Conservation (phyloP, 768 basidiomycete genomes). For the Auricularia cornea region DNA sequence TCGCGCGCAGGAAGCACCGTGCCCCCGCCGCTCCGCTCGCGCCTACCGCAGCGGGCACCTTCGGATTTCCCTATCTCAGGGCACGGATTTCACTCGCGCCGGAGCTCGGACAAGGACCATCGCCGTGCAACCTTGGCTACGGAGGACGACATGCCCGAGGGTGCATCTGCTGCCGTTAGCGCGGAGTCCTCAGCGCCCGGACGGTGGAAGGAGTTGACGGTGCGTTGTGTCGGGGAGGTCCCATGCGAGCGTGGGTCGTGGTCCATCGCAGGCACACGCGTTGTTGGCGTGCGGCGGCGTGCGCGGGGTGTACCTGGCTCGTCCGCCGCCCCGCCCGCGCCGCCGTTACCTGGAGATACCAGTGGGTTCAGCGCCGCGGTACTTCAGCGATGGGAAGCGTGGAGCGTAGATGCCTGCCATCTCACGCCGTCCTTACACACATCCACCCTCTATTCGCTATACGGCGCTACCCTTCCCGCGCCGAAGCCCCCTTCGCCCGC, state of each 20-base stretch:
- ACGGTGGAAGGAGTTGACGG: conserved; percentile 8
- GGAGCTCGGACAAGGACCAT: conserved; percentile 61
- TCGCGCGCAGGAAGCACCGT: conserved; percentile 59
- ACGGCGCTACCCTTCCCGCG: not conserved
- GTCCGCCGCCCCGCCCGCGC: conserved; percentile 5
- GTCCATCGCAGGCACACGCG: conserved; percentile 46
- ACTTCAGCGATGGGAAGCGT: conserved; percentile 76
- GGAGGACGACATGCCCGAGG: conserved; percentile 32
- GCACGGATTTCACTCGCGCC: conserved; percentile 68
- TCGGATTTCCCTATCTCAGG: conserved; percentile 70
- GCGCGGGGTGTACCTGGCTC: conserved; percentile 31
- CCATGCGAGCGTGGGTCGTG: conserved; percentile 71
- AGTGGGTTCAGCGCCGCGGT: conserved; percentile 53
- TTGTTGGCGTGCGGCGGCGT: conserved; percentile 65
- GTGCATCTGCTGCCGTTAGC: conserved; percentile 16
- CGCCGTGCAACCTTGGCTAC: conserved; percentile 42
- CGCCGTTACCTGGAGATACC: conserved; percentile 6
- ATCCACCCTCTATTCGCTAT: conserved; percentile 10
- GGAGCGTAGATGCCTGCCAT: conserved; percentile 55
- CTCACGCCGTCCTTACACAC: conserved; percentile 4
- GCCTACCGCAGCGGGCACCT: conserved; percentile 28
- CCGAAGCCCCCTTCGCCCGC: not conserved
- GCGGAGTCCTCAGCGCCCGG: conserved; percentile 4
- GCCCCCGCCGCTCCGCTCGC: conserved; percentile 38
- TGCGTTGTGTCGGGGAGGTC: conserved; percentile 21